Percentiles rank a stretch among this genome's conserved stretches.
Conservation (phyloP, 2,329 filamentous ascomycete species). For the Sclerotinia spermophila region DNA sequence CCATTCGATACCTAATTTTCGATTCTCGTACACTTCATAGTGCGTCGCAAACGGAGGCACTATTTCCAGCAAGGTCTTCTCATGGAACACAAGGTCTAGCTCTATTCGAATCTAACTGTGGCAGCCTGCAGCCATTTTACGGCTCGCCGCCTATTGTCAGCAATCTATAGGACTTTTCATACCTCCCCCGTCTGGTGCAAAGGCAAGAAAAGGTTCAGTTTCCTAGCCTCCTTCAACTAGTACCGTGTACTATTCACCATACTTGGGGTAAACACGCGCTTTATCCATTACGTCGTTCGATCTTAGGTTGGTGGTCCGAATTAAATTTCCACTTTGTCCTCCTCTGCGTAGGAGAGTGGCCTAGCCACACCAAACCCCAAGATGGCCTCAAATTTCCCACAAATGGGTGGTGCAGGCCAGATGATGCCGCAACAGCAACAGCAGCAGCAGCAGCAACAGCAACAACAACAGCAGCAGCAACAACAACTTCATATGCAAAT, state of each 20-base stretch:
- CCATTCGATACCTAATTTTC: neutral
- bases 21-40: conserved; percentile 22
- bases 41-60: conserved; percentile 31
- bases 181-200: conserved; percentile 18
- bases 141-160: conserved; percentile 32
- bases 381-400: conserved; percentile 37
- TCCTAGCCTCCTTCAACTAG: conserved; percentile 6
- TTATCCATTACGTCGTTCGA: conserved; percentile 11
- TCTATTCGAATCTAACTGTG: conserved; percentile 32
- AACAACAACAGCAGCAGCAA: conserved; percentile 20
- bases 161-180: conserved; percentile 23
- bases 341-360: conserved; percentile 30
- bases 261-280: conserved; percentile 8
- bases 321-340: conserved; percentile 24
- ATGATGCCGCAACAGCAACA: conserved; percentile 35
- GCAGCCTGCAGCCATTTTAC: conserved; percentile 31
- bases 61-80: conserved; percentile 23
- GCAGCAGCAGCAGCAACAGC: conserved; percentile 28
- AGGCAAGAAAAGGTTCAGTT: conserved; percentile 10
- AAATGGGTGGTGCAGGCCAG: conserved; percentile 32
- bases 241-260: conserved; percentile 15
- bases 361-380: conserved; percentile 28
- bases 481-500: conserved; percentile 9
- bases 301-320: conserved; percentile 22
- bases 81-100: conserved; percentile 32